Base-by-base conservation (phyloP, 352 stramenopile genomes). In the Globisporangium uncinulatum region DNA sequence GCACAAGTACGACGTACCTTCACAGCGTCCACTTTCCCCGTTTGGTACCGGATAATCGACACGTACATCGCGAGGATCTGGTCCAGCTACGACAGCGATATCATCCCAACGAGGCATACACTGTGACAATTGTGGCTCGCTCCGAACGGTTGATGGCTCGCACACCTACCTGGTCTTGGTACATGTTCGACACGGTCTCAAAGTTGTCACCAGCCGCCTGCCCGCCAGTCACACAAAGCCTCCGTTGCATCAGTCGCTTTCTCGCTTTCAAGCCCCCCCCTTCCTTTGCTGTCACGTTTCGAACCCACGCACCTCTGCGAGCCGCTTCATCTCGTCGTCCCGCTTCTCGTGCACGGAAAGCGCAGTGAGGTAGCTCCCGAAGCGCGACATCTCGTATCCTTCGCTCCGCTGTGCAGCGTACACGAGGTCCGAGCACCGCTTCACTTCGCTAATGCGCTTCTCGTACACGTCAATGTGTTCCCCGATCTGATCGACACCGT, bases 401-500 rank as follows among this genome's bases (percentile, higher is more conserved):
- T 93, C 81, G 54, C 73, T 76, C 46, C 85, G 70, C 58, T 93
- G 83, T 31, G 83, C 70, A 21, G 79, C 75, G 46, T 94, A 94
- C 11, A 94, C 81, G 29, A 92, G 58, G 53, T 94, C 85, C 9
- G 85, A 92, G 54, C 83, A 93, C 17, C 81, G 75, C 46, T 84
- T 91, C 36, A 94, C 79, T 51, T 92, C 83, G 46, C 69, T 69
- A 24, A 94, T 94, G 32, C 79, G 78, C 55, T 87, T 94, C 47
- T 92, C 77, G 46, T 93, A 94, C 57, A 89, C 79, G 41, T 89
- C 68, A 24, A 94, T 93, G 37, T 94, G 79, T n/a, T 90, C 81
- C 13, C 85, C 85, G 62, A 94, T 94, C 75, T 92, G 61, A 41
- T 39, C 34, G 34, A 39, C 6, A 8, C 2, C 8, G 10, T 59